Percentiles rank a stretch among this genome's conserved stretches.
Evolutionary conservation across 2,329 filamentous ascomycete genomes (phyloP).

Genomic region (Scytalidium lignicola): DNA sequence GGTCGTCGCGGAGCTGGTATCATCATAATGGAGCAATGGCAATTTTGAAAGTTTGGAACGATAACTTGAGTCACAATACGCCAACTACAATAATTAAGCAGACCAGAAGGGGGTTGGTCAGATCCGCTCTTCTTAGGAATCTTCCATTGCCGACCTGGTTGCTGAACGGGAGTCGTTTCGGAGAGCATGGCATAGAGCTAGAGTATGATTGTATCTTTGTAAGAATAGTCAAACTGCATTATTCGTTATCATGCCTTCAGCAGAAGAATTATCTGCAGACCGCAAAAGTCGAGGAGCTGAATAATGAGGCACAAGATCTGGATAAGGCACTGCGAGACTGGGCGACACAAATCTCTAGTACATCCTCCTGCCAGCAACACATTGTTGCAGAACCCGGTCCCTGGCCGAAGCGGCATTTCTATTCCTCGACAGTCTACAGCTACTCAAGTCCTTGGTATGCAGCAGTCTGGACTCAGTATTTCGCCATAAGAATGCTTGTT

Average conservation of each 20-base stretch:
- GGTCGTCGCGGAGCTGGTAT: constrained; percentile 30
- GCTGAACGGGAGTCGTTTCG: constrained; percentile 22
- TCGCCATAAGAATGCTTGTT: constrained; percentile 20
- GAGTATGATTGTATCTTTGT: constrained; percentile 25
- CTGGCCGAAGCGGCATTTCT: constrained; percentile 14
- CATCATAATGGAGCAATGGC: constrained; percentile 27
- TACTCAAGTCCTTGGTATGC: constrained; percentile 18
- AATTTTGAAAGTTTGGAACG: constrained; percentile 25
- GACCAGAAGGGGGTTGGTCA: constrained; percentile 24
- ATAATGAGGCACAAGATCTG: constrained; percentile 7
- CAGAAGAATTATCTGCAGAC: neutral
- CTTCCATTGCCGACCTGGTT: constrained; percentile 26
- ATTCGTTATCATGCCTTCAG: constrained; percentile 1
- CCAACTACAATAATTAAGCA: constrained; percentile 20
- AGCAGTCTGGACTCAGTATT: constrained; percentile 23
- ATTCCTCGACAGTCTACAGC: constrained; percentile 19
- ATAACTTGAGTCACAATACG: constrained; percentile 4
- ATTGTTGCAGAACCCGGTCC: constrained; percentile 4
- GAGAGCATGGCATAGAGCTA: constrained; percentile 25
- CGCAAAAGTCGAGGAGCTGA: neutral
- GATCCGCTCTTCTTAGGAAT: constrained; percentile 20
- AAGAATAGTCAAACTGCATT: constrained; percentile 16
- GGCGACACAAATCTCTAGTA: constrained; percentile 2
- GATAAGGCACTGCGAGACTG: constrained; percentile 8
- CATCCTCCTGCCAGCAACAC: constrained; percentile 8